Evolutionary conservation across 495 filamentous ascomycete species (phyloP).

Genomic region (Letharia columbiana): DNA sequence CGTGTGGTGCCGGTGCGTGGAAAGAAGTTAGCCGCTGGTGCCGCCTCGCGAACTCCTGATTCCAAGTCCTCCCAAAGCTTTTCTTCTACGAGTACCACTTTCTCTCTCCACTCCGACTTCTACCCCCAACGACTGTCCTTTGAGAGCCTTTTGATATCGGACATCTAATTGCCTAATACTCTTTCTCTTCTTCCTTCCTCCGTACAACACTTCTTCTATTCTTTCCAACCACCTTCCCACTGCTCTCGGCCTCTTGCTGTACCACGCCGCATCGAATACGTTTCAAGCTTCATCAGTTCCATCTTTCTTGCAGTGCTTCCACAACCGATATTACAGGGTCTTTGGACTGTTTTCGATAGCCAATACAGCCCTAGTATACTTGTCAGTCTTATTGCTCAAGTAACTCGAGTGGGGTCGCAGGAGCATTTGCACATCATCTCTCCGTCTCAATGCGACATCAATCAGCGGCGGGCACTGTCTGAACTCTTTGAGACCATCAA

Average conservation of each 20-base stretch:
- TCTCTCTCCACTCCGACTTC: neutral
- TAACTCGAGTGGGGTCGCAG: neutral
- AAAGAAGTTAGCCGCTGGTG: neutral
- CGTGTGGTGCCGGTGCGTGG: no score
- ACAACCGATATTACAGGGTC: neutral
- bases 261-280: slow-evolving; percentile 14
- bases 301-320: slow-evolving; percentile 4
- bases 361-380: slow-evolving; percentile 1
- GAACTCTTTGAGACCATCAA: neutral
- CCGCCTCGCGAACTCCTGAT: slow-evolving; percentile 1
- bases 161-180: slow-evolving; percentile 17
- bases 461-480: slow-evolving; percentile 4
- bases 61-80: neutral
- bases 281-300: slow-evolving; percentile 13
- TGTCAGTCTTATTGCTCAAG: slow-evolving; percentile 1
- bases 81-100: neutral
- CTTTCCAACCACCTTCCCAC: neutral
- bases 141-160: slow-evolving; percentile 9
- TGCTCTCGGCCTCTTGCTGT: neutral
- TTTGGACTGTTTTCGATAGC: slow-evolving; percentile 3
- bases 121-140: slow-evolving; percentile 10
- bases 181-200: slow-evolving; percentile 13
- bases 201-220: slow-evolving; percentile 3
- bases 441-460: neutral
- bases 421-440: neutral